Base-by-base conservation (phyloP, 2,329 filamentous ascomycete species). In the Fusarium sp. region DNA sequence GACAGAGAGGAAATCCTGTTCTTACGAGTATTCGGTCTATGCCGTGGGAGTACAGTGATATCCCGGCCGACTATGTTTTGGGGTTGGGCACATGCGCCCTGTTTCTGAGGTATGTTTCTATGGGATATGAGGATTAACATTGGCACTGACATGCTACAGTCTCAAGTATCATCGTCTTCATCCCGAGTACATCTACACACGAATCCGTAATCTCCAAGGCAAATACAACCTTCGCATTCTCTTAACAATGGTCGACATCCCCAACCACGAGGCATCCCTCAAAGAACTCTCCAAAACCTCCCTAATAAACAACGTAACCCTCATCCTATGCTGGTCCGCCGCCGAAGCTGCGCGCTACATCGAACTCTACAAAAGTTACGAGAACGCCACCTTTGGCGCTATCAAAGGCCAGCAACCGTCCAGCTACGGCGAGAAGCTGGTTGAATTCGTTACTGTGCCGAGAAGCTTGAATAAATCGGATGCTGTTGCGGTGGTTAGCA, bases 161-260 rank as follows among this genome's bases (percentile, higher is more conserved):
- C 87, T 99, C 58, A 99, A 98, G 80, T 99, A 99, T 80, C 96
- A 99, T 80, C 93, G 95, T 29, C 86, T 99, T 55, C 96, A 99
- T 78, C 96, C 96, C 1, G 96, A 99, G 81, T 99, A 99, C 83
- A 94, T 99, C 75, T 98, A 98, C 83, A 94, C 92, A 25, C 92
- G 96, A 61, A 97, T 99, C 73, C 91, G 92, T 55, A 89, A 90
- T 51, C 84, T 99, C 7, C 92, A 92, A 54, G 93, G 92, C 53
- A 93, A 92, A 81, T 98, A 97, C 82, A 91, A 90, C 71, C 86
- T 99, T 22, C 92, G 96, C 49, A 86, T 99, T 55, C 83, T 99
- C 29, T 86, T 99, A 51, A 90, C 91, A 22, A 94, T 98, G 88
- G 94, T 98, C 27, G 96, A 99, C 80, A 97, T 99, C 55, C 89